Percentiles rank a stretch among this genome's conserved stretches.
Evolutionary conservation across 1,284 basidiomycete genomes (phyloP).

Genomic region (Cryptococcus deneoformans): DNA sequence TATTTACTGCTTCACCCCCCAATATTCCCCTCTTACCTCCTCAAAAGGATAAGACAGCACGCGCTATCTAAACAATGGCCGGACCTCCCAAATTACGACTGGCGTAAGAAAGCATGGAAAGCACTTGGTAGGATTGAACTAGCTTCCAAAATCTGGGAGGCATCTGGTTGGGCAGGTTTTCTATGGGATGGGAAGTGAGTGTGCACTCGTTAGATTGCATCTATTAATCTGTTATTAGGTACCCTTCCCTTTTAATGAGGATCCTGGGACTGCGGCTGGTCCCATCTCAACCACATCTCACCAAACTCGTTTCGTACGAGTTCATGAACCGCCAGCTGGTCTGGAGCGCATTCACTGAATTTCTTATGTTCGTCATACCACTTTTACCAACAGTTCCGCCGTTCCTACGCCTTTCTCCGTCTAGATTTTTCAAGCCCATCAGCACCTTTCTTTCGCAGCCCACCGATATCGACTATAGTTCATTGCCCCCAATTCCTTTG

Average conservation of each 20-base stretch:
- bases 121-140: conserved; percentile 66
- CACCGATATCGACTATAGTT: conserved; percentile 27
- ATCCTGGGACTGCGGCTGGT: conserved; percentile 74
- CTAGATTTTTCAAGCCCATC: conserved; percentile 48
- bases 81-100: conserved; percentile 75
- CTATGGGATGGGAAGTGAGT: conserved; percentile 76
- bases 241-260: conserved; percentile 80
- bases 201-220: not conserved
- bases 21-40: conserved; percentile 72
- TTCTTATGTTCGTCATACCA: conserved; percentile 88
- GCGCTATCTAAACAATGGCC: conserved; percentile 86
- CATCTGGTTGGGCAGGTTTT: conserved; percentile 79
- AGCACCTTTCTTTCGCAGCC: conserved; percentile 23
- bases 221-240: conserved; percentile 55
- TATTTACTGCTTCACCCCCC: conserved; percentile 67
- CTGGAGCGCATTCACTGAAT: conserved; percentile 99
- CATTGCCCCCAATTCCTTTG: conserved; percentile 15
- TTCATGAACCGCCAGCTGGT: conserved; percentile 99
- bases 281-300: conserved; percentile 67
- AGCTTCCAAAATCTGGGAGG: conserved; percentile 57
- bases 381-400: conserved; percentile 61
- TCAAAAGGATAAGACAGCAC: conserved; percentile 67
- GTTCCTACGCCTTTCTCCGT: conserved; percentile 54
- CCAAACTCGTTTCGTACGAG: conserved; percentile 91
- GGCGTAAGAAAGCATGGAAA: conserved; percentile 72